Base-by-base conservation (phyloP, 2,329 filamentous ascomycete genomes). In the Cordyceps fumosorosea region DNA sequence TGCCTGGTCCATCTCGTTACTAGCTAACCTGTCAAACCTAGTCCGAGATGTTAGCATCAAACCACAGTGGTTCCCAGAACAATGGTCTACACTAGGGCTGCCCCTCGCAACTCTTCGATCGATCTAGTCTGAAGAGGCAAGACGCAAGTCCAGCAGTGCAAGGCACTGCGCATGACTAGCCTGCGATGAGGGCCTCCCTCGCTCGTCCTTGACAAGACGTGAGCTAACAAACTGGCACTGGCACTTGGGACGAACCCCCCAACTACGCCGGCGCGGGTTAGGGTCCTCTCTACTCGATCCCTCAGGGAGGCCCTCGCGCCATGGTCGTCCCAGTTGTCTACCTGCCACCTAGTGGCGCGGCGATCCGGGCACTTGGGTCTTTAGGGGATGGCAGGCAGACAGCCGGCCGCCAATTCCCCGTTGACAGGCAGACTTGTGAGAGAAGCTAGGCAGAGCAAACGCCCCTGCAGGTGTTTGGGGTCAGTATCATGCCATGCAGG, bases 41-140 rank as follows among this genome's bases (percentile, higher is more conserved):
- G 14, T 20, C 16, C 44, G 18, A 57, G 29, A 26, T 26, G 55
- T 47, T 26, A 26, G 29, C 16, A 32, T 12, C 57, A 26, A 53
- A 53, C 22, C 37, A 29, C 47, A 45, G 37, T 53, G n/a, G 57
- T 34, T 53, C 40, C 37, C 58, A 55, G 47, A 29, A 55, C 44
- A 60, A 47, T 60, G 42, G 51, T 18, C 37, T 40, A n/a, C 50
- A 55, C 59, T 54, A 61, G 51, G 50, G 47, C 34, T 45, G 10
- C 45, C 29, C 18, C 37, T 60, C 26, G 57, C 24, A 52, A 34
- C n/a, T 20, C n/a, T 20, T 55, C 59, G 59, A 61, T 61, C 59
- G 51, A 40, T 26, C 59, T 61, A 61, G 59, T 48, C 59, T 55
- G 42, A 61, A 60, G 58, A 55, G 58, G 58, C 51, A 60, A 54